Base-by-base conservation (phyloP, 2,329 filamentous ascomycete genomes). In the Talaromyces marneffei region DNA sequence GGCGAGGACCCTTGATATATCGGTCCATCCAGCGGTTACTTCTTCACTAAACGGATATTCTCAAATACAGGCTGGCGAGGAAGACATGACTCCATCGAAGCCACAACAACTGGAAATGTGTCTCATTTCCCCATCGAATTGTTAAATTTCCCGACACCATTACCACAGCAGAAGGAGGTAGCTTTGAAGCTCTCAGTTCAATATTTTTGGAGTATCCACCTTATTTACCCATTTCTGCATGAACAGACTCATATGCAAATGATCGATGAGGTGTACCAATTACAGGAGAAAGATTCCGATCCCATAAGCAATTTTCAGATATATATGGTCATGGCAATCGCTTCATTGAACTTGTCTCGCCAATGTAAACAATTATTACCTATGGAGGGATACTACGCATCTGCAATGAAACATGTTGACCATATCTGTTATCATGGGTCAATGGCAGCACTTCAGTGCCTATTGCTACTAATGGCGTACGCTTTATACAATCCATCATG, bases 21-120 rank as follows among this genome's bases (percentile, higher is more conserved):
- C 14, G 82, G 82, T 0, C 82, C 82, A 2, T 84, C 82, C 0
- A 84, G 82, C 39, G 82, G 82, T 1, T 82, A 82, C 60, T 82
- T 82, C 44, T 75, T 84, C 12, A 80, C 81, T 1, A 78, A 79
- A 0, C 71, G 82, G 2, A 75, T 83, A 65, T 74, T 83, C 12
- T 72, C 76, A 23, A 75, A 72, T 7, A 69, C 74, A 5, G 70
- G 73, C 16, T 59, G 71, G 64, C 56, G 71, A 65, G 18, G 64
- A 46, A 59, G 23, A 44, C 42, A 40, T 23, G 58, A 33, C 54
- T 42, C 29, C 61, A 50, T 62, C 63, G 42, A 46, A 27, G 18
- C 25, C 60, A 37, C n/a, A 39, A 27, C 31, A 6, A 20, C 44
- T 0, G 56, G 56, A n/a, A 64, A 66, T 25, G 65, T 68, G 12